These are phyloP conservation scores for Entomortierella beljakovae DNA, from an alignment of 192 early-diverging fungal species.

Conservation along the genomic window DNA sequence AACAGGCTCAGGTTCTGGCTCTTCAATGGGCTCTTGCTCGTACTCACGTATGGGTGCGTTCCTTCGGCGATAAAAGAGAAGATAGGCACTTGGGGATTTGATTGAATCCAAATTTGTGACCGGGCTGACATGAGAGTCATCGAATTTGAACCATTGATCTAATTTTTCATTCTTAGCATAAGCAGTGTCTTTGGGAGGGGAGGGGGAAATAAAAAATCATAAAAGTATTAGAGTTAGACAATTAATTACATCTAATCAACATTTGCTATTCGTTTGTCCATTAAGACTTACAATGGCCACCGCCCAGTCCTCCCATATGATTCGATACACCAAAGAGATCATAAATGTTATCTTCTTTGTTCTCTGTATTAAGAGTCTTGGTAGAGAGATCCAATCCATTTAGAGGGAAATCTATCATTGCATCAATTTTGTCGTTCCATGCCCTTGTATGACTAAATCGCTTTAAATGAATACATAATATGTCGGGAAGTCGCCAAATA, in stretches of 20 bases:
- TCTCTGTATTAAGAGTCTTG: constrained; percentile 33
- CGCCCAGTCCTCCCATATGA: constrained; percentile 78
- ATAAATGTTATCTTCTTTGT: constrained; percentile 64
- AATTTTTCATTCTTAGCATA: constrained; percentile 72
- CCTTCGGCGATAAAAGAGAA: constrained; percentile 44
- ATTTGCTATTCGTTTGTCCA: too few species aligned
- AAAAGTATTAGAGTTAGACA: not conserved
- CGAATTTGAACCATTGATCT: constrained; percentile 85
- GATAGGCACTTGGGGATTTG: constrained; percentile 46
- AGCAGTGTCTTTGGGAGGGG: constrained; percentile 62
- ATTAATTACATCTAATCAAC: not conserved
- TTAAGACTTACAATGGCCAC: constrained; percentile 71
- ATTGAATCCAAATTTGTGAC: constrained; percentile 32
- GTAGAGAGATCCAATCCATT: constrained; percentile 65
- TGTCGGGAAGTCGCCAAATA: constrained; percentile 84
- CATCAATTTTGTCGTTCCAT: constrained; percentile 93
- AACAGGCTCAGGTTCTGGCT: not conserved
- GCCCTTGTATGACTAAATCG: constrained; percentile 93
- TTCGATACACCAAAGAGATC: constrained; percentile 89
- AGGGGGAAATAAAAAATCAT: not conserved
- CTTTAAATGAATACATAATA: constrained; percentile 94
- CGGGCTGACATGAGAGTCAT: constrained; percentile 76
- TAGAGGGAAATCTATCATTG: constrained; percentile 86
- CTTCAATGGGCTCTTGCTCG: constrained; percentile 14
- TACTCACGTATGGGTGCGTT: constrained; percentile 37